Evolutionary conservation across 306 rosid species (phyloP), one percentile per base, ranked within the genome.

Genomic region (Acmispon strigosus): DNA sequence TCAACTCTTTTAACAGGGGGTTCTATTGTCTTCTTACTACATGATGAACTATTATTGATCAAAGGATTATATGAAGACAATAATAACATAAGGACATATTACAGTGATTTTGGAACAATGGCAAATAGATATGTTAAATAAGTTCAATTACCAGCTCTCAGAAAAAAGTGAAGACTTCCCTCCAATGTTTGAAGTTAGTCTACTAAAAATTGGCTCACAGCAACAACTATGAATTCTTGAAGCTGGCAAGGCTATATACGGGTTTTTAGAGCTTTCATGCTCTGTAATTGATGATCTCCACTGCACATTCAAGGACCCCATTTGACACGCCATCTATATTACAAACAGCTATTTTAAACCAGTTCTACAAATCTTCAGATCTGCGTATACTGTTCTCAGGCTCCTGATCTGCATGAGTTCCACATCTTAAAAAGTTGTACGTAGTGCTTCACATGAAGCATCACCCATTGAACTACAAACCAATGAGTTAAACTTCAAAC

Each of bases 241-340:
- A 83, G 79, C 70, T 61, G 84, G 75, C 42, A 55, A 41, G n/a
- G 79, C 24, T 20, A 64, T 15, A 73, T 67, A 66, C 9, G 81
- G 80, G 37, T 77, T 83, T 76, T 76, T 70, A 3, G 69, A 43
- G 62, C 61, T 66, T 67, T 49, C 75, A 76, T 53, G 83, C 78
- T 80, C 89, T 71, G 69, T 27, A 59, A 62, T 14, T 16, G 84
- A 79, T 58, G 82, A 79, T 71, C 81, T 37, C 50, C 89, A 69
- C 44, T 66, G 87, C 62, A 73, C 43, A 77, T 72, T 58, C 70
- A 51, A 29, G 5, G 70, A 66, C 62, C 83, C 81, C 81, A 79
- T 62, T 72, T 50, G 87, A 56, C 82, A 82, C 45, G 86, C 89
- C 91, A 87, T 78, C 15, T 41, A 56, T 56, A 61, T 27, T 27